Evolutionary conservation across 352 stramenopile genomes (phyloP).

Genomic region (Globisporangium iwayamae): DNA sequence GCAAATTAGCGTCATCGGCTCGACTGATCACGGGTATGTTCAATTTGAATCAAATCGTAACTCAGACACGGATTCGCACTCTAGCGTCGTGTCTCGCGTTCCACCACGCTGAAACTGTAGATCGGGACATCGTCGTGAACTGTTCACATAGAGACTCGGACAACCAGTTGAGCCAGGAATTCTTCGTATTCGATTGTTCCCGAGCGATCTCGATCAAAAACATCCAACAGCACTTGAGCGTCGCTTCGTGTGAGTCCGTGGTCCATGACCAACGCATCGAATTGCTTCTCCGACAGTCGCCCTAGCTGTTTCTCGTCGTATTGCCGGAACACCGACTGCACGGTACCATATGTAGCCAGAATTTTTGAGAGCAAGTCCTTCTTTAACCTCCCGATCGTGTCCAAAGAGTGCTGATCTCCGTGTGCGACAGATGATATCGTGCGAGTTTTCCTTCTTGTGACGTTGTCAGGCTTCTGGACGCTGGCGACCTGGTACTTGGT

Average conservation of each 20-base stretch:
- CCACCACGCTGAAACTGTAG: neutral
- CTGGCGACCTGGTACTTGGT: constrained; percentile 17
- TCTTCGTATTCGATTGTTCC: constrained; percentile 60
- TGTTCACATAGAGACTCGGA: constrained; percentile 14
- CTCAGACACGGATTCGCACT: no score
- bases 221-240: constrained; percentile 25
- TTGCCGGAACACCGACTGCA: constrained; percentile 48
- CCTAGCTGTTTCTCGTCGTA: constrained; percentile 45
- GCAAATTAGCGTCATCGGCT: no score
- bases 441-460: constrained; percentile 14
- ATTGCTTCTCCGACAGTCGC: constrained; percentile 33
- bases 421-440: neutral
- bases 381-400: constrained; percentile 36
- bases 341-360: constrained; percentile 33
- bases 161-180: constrained; percentile 41
- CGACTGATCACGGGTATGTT: neutral
- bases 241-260: constrained; percentile 30
- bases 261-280: constrained; percentile 40
- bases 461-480: constrained; percentile 7
- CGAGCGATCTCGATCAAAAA: constrained; percentile 44
- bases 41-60: neutral
- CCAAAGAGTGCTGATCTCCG: neutral
- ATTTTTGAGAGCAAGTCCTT: constrained; percentile 43
- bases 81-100: neutral
- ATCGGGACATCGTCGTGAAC: neutral